Percentiles rank a stretch among this genome's conserved stretches.
Conservation (phyloP, 306 rosid genomes). For the Sechiopsis laciniata region DNA sequence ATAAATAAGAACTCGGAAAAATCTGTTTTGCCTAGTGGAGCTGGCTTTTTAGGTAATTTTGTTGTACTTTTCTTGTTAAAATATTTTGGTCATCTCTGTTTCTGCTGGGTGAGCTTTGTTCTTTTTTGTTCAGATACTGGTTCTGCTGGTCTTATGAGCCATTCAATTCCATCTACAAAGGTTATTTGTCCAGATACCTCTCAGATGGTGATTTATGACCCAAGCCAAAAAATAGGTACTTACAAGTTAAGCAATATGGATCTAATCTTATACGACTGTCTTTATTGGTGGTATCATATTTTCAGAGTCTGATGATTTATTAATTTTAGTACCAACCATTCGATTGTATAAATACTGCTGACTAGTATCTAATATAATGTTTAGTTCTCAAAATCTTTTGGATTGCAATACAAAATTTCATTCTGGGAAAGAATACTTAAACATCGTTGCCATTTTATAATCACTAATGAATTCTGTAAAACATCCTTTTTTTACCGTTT, state of each 20-base stretch:
- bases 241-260: background rate
- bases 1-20: slow-evolving; percentile 47
- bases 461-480: background rate
- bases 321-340: background rate
- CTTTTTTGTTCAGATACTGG: slow-evolving; percentile 35
- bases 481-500: background rate
- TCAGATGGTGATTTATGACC: slow-evolving; percentile 79
- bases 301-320: background rate
- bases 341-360: background rate
- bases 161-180: slow-evolving; percentile 43
- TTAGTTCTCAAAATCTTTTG: background rate
- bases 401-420: background rate
- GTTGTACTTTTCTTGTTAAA: slow-evolving; percentile 26
- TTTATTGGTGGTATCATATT: background rate
- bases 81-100: background rate
- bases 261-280: background rate
- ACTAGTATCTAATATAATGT: background rate
- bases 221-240: slow-evolving; percentile 67
- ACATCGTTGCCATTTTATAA: background rate
- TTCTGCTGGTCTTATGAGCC: slow-evolving; percentile 32
- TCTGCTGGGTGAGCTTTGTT: slow-evolving; percentile 3
- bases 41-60: slow-evolving; percentile 45
- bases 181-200: slow-evolving; percentile 76
- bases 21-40: slow-evolving; percentile 42
- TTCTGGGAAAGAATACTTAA: background rate